Evolutionary conservation across 345 rosid species (phyloP).

Genomic region (Laguncularia racemosa): DNA sequence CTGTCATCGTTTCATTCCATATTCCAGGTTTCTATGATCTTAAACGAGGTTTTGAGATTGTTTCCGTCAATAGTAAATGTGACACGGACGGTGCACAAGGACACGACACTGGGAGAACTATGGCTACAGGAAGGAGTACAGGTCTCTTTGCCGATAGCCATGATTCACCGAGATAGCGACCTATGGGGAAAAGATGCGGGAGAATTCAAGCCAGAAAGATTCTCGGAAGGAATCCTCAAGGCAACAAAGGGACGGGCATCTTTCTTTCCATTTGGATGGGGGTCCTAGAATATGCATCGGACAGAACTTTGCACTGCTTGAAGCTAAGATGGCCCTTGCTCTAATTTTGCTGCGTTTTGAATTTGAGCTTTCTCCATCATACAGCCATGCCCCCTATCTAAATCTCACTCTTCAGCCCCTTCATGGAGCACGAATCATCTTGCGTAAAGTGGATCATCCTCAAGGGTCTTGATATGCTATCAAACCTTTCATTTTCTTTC

Average conservation of each 20-base stretch:
- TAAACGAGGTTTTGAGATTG: slow-evolving; percentile 20
- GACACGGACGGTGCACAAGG: slow-evolving; percentile 30
- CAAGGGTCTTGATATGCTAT: too few relatives aligned
- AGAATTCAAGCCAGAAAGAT: slow-evolving; percentile 64
- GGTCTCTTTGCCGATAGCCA: slow-evolving; percentile 25
- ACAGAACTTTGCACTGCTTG: slow-evolving; percentile 53
- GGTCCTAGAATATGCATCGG: slow-evolving; percentile 60
- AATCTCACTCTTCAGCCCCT: slow-evolving; percentile 46
- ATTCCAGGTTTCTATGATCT: neutral
- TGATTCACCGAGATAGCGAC: slow-evolving; percentile 45
- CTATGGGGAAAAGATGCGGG: slow-evolving; percentile 62
- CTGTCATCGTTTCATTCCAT: neutral
- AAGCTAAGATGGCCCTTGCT: slow-evolving; percentile 39
- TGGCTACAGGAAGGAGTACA: slow-evolving; percentile 24
- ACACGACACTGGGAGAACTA: slow-evolving; percentile 35
- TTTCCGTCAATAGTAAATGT: slow-evolving; percentile 44
- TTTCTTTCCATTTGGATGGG: slow-evolving; percentile 58
- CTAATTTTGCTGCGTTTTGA: slow-evolving; percentile 22
- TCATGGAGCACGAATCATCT: slow-evolving; percentile 49
- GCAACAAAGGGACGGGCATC: slow-evolving; percentile 51
- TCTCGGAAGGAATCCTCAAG: slow-evolving; percentile 48
- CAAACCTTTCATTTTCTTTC: too few relatives aligned
- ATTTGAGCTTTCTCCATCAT: too few relatives aligned
- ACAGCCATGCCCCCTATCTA: slow-evolving; percentile 24
- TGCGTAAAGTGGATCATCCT: slow-evolving; percentile 12